Conservation (phyloP, 768 basidiomycete species). For the Asterophora parasitica region DNA sequence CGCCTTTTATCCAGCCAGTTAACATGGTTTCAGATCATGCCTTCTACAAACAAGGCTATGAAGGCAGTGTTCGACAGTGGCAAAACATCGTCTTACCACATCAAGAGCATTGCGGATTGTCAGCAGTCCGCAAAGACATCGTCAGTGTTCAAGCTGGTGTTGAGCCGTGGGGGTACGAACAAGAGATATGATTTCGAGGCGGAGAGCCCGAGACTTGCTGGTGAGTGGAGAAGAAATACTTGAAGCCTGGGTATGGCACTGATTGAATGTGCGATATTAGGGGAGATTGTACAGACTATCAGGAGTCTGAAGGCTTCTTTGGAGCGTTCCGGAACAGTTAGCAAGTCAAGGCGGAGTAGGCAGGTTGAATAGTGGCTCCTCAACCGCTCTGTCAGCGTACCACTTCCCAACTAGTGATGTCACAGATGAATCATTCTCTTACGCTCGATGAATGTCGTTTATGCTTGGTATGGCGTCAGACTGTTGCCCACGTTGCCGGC, state of each 20-base stretch:
- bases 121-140: conserved; percentile 79
- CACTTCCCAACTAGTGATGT: too few relatives aligned
- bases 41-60: conserved; percentile 66
- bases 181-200: conserved; percentile 99
- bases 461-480: too few relatives aligned
- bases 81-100: conserved; percentile 90
- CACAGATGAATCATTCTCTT: too few relatives aligned
- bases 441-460: too few relatives aligned
- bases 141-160: conserved; percentile 83
- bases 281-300: conserved; percentile 75
- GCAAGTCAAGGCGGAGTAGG: conserved; percentile 58
- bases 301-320: conserved; percentile 57
- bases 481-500: too few relatives aligned
- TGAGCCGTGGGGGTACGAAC: conserved; percentile 66
- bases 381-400: too few relatives aligned
- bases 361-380: conserved; percentile 45
- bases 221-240: conserved; percentile 36
- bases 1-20: conserved; percentile 4
- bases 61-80: conserved; percentile 82
- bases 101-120: conserved; percentile 80
- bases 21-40: conserved; percentile 68
- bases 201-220: conserved; percentile 74
- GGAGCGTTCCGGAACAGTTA: conserved; percentile 61
- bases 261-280: conserved; percentile 27
- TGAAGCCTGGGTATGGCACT: background rate